Evolutionary conservation across 1,139 yeast genomes (phyloP).

Genomic region (Saccharomycopsis hybrid): DNA sequence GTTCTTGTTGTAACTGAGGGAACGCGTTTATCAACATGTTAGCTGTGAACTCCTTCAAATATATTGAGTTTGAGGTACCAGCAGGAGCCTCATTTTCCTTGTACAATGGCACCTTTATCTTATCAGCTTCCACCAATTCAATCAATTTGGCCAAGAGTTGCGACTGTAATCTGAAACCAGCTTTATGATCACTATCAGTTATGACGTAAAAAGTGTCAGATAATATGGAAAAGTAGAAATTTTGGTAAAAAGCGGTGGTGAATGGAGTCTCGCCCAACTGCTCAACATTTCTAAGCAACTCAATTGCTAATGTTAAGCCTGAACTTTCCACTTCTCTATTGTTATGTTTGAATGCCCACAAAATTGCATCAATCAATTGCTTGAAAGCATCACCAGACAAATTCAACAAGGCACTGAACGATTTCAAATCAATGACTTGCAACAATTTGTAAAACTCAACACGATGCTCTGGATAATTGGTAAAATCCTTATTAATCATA

Average conservation of each 20-base stretch:
- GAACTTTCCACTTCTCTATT: conserved; percentile 92
- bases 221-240: conserved; percentile 81
- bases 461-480: conserved; percentile 96
- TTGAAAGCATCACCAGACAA: conserved; percentile 91
- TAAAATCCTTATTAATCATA: conserved; percentile 92
- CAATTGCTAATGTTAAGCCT: conserved; percentile 77
- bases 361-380: conserved; percentile 83
- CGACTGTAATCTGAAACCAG: conserved; percentile 88
- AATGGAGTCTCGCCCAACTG: conserved; percentile 69
- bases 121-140: conserved; percentile 72
- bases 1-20: conserved; percentile 82
- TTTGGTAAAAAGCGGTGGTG: conserved; percentile 81
- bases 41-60: conserved; percentile 74
- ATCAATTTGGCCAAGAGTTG: conserved; percentile 78
- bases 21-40: conserved; percentile 80
- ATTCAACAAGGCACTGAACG: conserved; percentile 80
- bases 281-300: conserved; percentile 77
- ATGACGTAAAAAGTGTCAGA: conserved; percentile 89
- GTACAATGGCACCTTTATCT: conserved; percentile 73
- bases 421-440: conserved; percentile 77
- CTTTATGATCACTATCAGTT: conserved; percentile 96
- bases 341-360: conserved; percentile 98
- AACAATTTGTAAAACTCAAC: conserved; percentile 89
- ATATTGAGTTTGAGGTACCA: conserved; percentile 78
- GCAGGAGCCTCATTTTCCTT: conserved; percentile 67